Conservation (phyloP, 148 eudicot species). For the Dysphania ambrosioides region DNA sequence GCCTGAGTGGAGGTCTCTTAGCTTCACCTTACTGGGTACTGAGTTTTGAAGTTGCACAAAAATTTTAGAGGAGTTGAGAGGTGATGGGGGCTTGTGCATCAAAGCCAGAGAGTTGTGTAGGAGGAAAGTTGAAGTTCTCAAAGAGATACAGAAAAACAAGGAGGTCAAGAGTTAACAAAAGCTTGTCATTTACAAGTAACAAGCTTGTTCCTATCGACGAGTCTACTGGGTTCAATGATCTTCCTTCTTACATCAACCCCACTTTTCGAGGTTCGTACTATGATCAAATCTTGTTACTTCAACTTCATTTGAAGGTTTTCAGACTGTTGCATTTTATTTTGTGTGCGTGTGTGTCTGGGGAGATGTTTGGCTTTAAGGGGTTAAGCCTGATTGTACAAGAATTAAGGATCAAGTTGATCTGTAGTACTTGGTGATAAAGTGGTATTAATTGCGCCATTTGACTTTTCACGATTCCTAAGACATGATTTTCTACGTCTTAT, state of each 20-base stretch:
- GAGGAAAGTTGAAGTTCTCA: conserved; percentile 31
- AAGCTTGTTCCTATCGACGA: conserved; percentile 35
- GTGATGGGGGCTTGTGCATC: conserved; percentile 92
- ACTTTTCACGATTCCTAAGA: too few species aligned
- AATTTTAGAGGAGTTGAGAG: not conserved
- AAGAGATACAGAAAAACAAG: conserved; percentile 36
- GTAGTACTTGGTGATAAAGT: too few species aligned
- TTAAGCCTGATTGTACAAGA: not conserved
- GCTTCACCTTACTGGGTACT: not conserved
- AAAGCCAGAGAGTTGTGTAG: conserved; percentile 57
- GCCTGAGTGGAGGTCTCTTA: not conserved
- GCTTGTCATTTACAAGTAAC: conserved; percentile 33
- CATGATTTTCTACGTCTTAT: too few species aligned
- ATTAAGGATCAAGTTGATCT: not conserved
- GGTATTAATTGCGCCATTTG: too few species aligned
- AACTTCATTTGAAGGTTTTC: too few species aligned
- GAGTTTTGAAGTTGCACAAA: not conserved
- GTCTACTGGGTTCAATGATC: conserved; percentile 28
- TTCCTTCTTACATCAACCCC: conserved; percentile 44
- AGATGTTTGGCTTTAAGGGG: too few species aligned
- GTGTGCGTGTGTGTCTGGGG: not conserved
- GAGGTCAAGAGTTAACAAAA: conserved; percentile 28
- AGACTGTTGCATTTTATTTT: too few species aligned
- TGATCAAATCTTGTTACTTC: not conserved
- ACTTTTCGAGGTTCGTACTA: conserved; percentile 65